Base-by-base conservation (phyloP, 306 rosid species). In the Parietaria judaica region DNA sequence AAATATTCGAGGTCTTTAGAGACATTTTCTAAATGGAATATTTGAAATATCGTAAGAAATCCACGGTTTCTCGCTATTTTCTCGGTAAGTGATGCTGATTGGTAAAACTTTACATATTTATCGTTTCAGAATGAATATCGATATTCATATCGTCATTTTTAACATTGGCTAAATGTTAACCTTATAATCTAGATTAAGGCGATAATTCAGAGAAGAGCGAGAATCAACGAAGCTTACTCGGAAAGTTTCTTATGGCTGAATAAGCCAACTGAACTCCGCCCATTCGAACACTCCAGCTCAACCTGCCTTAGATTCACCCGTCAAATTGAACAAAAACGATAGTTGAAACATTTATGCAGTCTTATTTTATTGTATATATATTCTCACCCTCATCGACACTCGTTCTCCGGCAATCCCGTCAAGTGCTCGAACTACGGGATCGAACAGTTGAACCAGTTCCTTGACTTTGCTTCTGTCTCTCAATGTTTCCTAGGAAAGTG, bases 361-460 rank as follows among this genome's bases (percentile, higher is more conserved):
- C 14, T 6, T 36, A n/a, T n/a, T 16, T 34, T 4, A 39, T 14
- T 35, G 11, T 49, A 11, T 36, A 14, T 38, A 45, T 67, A 15
- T 61, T 55, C 96, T 72, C 70, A 87, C 97, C 89, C 95, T 82
- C 84, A 91, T 91, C 62, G 96, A 91, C 36, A 91, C 84, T 58
- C 95, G 95, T 69, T 91, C 98, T 80, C 98, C 98, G 52, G 92
- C 70, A 61, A 91, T 23, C 68, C 77, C 79, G 70, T 91, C 96
- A 54, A 85, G 14, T 61, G 76, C 86, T 72, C 95, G 83, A 57
- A 91, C 96, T 47, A 83, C n/a, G 44, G 97, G 97, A 64, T 91
- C 96, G 76, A 85, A 80, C 71, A 80, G 58, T 72, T 85, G 70
- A 73, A 85, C 97, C 88, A 91, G 69, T 45, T 58, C 69, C 73